phyloP scores from a whole-genome alignment of 1,284 basidiomycete genomes.

The Thelephora terrestris region DNA sequence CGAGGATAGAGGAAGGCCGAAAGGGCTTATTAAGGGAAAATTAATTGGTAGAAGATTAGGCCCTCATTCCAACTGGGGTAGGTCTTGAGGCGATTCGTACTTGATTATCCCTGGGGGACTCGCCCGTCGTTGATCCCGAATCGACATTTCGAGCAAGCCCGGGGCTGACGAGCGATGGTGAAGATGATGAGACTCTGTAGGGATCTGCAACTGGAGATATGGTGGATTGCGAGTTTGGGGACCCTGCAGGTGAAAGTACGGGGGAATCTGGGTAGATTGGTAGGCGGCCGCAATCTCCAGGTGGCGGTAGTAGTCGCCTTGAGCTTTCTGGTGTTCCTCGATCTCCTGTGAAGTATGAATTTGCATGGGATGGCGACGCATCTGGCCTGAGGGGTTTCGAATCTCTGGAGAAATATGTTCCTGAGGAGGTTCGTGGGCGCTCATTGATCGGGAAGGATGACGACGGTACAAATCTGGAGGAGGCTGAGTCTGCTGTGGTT shows the following conservation, averaged over 20 bases:
- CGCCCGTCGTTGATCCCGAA: conserved; percentile 10
- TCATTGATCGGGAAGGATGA: neutral
- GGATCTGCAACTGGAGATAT: conserved; percentile 7
- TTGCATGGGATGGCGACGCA: conserved; percentile 18
- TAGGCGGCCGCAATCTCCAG: conserved; percentile 2
- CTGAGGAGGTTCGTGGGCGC: conserved; percentile 13
- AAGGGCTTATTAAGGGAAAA: neutral
- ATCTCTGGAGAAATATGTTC: conserved; percentile 34
- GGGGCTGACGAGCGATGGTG: conserved; percentile 13
- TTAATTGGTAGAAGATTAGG: conserved; percentile 2
- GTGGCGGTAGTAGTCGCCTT: conserved; percentile 5
- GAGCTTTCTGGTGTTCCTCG: conserved; percentile 7
- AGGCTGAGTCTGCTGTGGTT: conserved; percentile 11
- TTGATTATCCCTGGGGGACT: conserved; percentile 19
- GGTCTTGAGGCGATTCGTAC: conserved; percentile 20
- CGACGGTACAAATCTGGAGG: conserved; percentile 1
- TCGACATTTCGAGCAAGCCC: conserved; percentile 17
- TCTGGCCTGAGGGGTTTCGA: conserved; percentile 30
- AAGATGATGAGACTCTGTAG: conserved; percentile 13
- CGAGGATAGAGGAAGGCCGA: too few relatives aligned
- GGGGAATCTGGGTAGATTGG: conserved; percentile 7
- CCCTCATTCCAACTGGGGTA: conserved; percentile 23
- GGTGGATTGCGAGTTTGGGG: neutral
- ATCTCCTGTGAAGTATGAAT: conserved; percentile 8
- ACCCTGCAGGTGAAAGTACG: conserved; percentile 11